Evolutionary conservation across 495 filamentous ascomycete genomes (phyloP).

Genomic region (Xylaria bambusicola): DNA sequence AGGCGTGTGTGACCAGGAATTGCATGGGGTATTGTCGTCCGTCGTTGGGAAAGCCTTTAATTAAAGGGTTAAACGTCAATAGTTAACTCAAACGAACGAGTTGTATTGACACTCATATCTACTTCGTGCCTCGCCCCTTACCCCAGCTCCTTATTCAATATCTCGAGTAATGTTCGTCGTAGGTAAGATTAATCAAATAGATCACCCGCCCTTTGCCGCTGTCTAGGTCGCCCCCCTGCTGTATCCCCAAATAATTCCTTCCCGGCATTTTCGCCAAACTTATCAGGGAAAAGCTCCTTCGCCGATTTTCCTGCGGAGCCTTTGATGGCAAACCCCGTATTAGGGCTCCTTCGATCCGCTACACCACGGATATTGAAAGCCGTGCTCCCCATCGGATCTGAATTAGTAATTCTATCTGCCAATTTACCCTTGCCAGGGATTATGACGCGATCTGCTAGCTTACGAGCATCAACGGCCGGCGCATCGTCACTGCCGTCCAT

Average conservation of each 20-base stretch:
- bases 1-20: too few species aligned
- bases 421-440: slow-evolving; percentile 23
- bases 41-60: too few species aligned
- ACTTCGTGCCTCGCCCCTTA: too few species aligned
- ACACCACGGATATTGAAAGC: slow-evolving; percentile 64
- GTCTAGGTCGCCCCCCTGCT: slow-evolving; percentile 46
- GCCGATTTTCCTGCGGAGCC: slow-evolving; percentile 58
- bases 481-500: slow-evolving; percentile 47
- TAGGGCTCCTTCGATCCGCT: slow-evolving; percentile 46
- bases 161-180: background rate
- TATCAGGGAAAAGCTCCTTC: slow-evolving; percentile 72
- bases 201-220: slow-evolving; percentile 56
- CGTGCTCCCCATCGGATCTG: slow-evolving; percentile 15
- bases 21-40: too few species aligned
- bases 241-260: slow-evolving; percentile 70
- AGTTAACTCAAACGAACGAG: too few species aligned
- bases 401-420: slow-evolving; percentile 24
- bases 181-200: slow-evolving; percentile 47
- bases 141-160: too few species aligned
- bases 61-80: too few species aligned
- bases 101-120: too few species aligned
- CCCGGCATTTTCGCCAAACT: slow-evolving; percentile 61
- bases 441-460: slow-evolving; percentile 46
- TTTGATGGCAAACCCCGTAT: slow-evolving; percentile 66
- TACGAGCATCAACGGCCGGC: slow-evolving; percentile 13